phyloP scores from a whole-genome alignment of 352 stramenopile genomes.

The Phytophthora nicotianae region DNA sequence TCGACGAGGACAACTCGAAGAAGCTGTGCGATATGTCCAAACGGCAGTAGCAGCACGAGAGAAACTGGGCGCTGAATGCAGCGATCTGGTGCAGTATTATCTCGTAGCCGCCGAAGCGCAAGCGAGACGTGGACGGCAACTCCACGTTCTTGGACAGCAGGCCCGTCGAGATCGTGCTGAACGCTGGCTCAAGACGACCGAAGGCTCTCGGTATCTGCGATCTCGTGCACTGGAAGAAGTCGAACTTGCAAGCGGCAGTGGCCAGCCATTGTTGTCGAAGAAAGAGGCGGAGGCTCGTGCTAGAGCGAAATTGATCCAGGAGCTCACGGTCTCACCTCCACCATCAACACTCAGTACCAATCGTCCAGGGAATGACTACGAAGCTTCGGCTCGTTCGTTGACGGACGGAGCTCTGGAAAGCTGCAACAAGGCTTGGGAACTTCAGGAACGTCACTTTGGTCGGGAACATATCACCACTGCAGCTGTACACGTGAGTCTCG shows the following conservation, averaged over 20 bases:
- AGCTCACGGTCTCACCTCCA: conserved; percentile 37
- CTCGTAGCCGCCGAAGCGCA: conserved; percentile 59
- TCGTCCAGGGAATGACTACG: conserved; percentile 11
- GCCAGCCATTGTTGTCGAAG: conserved; percentile 42
- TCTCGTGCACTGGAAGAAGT: conserved; percentile 46
- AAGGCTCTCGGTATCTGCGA: conserved; percentile 51
- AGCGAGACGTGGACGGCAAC: conserved; percentile 59
- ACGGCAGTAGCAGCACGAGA: conserved; percentile 55
- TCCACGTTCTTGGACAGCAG: conserved; percentile 51
- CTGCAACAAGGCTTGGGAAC: conserved; percentile 65
- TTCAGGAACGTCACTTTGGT: conserved; percentile 59
- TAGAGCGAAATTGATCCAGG: conserved; percentile 41
- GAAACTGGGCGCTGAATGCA: conserved; percentile 31
- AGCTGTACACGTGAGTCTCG: conserved; percentile 54
- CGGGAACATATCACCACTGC: conserved; percentile 60
- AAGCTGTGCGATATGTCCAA: conserved; percentile 52
- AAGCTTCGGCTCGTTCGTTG: conserved; percentile 31
- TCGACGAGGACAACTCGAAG: conserved; percentile 59
- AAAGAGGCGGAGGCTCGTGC: conserved; percentile 59
- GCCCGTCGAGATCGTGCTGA: conserved; percentile 47
- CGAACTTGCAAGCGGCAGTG: conserved; percentile 28
- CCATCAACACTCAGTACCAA: conserved; percentile 13
- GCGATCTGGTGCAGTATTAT: conserved; percentile 55
- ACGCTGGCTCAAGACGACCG: conserved; percentile 53
- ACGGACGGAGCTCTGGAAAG: conserved; percentile 73